Percentiles rank a stretch among this genome's conserved stretches.
phyloP scores from a whole-genome alignment of 106 monocot species.

The Dendrobium chrysotoxum region DNA sequence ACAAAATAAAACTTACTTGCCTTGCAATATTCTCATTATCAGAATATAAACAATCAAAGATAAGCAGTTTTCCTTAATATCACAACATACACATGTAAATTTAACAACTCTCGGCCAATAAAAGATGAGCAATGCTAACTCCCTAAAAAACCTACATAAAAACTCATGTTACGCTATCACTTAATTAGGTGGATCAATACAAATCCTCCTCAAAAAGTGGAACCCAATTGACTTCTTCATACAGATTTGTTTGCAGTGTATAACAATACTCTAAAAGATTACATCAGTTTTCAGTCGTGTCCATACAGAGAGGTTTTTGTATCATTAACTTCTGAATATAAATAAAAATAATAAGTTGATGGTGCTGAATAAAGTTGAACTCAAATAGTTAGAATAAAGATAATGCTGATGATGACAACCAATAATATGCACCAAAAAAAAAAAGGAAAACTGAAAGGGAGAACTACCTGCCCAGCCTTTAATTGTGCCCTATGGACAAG shows the following conservation, averaged over 20 bases:
- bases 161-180: neutral
- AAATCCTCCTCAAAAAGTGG: neutral
- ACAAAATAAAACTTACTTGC: neutral
- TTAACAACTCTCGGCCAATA: no score
- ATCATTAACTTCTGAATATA: neutral
- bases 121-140: neutral
- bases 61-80: neutral
- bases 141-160: neutral
- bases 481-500: conserved; percentile 93
- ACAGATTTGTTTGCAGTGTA: neutral
- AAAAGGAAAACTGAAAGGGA: neutral
- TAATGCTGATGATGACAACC: no score
- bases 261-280: neutral
- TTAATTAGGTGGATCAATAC: neutral
- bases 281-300: neutral
- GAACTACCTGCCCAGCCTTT: conserved; percentile 75
- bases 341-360: neutral
- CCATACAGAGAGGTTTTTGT: neutral
- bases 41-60: neutral
- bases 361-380: neutral
- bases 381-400: no score
- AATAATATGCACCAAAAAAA: neutral
- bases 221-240: neutral
- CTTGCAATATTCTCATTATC: neutral
- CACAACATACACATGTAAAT: neutral